These are phyloP conservation scores for Euphrasia arctica DNA, from an alignment of 305 asterid genomes.

Conservation along the genomic window DNA sequence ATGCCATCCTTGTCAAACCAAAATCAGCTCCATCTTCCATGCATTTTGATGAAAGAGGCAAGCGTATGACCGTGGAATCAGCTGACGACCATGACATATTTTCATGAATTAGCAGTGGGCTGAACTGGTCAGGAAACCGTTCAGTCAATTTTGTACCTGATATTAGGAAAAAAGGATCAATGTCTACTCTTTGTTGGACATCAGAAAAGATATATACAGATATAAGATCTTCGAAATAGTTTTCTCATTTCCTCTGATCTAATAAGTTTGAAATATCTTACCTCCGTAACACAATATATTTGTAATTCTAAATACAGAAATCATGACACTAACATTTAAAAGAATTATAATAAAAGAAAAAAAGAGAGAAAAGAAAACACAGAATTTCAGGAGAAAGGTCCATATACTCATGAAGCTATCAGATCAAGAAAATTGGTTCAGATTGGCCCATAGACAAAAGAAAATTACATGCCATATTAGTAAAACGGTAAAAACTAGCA, in stretches of 20 bases:
- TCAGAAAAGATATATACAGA: not conserved
- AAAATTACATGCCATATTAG: slow-evolving; percentile 4
- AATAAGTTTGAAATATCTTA: slow-evolving; percentile 5
- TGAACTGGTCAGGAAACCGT: slow-evolving; percentile 85
- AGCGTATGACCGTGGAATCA: slow-evolving; percentile 74
- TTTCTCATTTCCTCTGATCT: slow-evolving; percentile 3
- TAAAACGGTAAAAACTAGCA: not conserved
- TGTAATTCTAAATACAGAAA: slow-evolving; percentile 4
- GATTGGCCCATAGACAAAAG: slow-evolving; percentile 2
- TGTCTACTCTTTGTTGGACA: slow-evolving; percentile 20
- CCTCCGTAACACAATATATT: slow-evolving; percentile 13
- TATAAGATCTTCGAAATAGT: slow-evolving; percentile 16
- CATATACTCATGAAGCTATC: slow-evolving; percentile 11
- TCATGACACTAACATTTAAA: not conserved
- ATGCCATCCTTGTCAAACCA: slow-evolving; percentile 43
- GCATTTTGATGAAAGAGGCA: slow-evolving; percentile 77
- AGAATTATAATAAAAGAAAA: not conserved
- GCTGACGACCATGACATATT: slow-evolving; percentile 67
- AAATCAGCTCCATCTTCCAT: slow-evolving; percentile 54
- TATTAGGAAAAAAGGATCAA: slow-evolving; percentile 27
- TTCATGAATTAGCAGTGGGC: slow-evolving; percentile 70
- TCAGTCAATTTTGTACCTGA: slow-evolving; percentile 83
- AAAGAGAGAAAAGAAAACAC: not conserved
- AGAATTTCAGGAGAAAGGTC: slow-evolving; percentile 4
- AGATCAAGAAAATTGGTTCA: slow-evolving; percentile 3